Evolutionary conservation across 306 rosid species (phyloP), one percentile per base, ranked within the genome.

Genomic region (Vachellia pachyceras): DNA sequence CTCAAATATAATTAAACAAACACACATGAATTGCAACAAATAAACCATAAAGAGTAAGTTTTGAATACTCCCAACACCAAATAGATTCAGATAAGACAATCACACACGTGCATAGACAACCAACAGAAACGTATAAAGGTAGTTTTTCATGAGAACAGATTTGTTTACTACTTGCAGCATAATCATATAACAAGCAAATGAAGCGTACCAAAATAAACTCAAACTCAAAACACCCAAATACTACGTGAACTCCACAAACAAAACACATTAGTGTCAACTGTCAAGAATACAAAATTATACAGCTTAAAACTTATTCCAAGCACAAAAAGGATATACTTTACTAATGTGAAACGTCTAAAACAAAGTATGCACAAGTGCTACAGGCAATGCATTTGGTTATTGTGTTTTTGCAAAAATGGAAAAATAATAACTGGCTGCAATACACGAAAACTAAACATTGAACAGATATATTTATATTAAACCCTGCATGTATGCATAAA

Each of bases 391-490:
- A 46, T 69, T 54, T 49, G 14, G 23, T 60, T 14, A 37, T 20
- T 69, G 55, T 23, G 42, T 66, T 39, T 15, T 55, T 22, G 69
- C 63, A 20, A 71, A 82, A 60, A 71, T 39, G 81, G 70, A 70
- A 82, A 55, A 63, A 77, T 54, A 75, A 85, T 68, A 78, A 23
- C 39, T 50, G 73, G 33, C 44, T 44, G 60, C 42, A 72, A 46
- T 25, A 23, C 42, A 63, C 3, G 20, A 49, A 23, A 76, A 77
- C 73, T 14, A 82, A 22, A 33, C 36, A 47, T 71, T 6, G 12
- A 42, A 71, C 29, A 20, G 44, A 58, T 22, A 79, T 78, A 64
- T 74, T 42, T 64, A 47, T 39, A 58, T 40, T 41, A 75, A 73
- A 69, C 58, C 52, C 47, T 74, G 65, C 60, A 46, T 44, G 36